A percentile compares a stretch with the other conserved stretches of the same genome.
These are phyloP conservation scores for Wickerhamiella alocasiicola DNA, from an alignment of 805 yeast genomes.

Conservation along the genomic window DNA sequence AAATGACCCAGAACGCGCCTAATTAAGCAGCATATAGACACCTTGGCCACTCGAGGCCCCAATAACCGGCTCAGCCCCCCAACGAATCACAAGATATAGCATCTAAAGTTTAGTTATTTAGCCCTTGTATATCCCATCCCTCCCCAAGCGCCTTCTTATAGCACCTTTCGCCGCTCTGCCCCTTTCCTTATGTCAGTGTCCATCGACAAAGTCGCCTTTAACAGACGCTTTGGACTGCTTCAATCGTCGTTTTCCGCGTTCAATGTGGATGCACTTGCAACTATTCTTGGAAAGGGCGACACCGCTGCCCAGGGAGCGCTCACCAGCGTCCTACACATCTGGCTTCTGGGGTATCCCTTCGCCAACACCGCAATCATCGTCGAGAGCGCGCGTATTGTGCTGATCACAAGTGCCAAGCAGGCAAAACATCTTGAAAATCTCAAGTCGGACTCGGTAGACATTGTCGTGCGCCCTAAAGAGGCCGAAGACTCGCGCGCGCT, in stretches of 20 bases:
- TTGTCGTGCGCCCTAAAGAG: slow-evolving; percentile 75
- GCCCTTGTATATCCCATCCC: too few relatives aligned
- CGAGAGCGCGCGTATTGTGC: slow-evolving; percentile 42
- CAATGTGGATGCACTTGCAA: slow-evolving; percentile 40
- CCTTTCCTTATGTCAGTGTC: slow-evolving; percentile 15
- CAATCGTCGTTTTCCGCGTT: slow-evolving; percentile 21
- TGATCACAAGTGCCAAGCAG: slow-evolving; percentile 74
- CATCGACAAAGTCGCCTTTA: slow-evolving; percentile 26
- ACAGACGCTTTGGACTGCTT: slow-evolving; percentile 24
- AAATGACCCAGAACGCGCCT: too few relatives aligned
- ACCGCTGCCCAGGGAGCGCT: slow-evolving; percentile 84
- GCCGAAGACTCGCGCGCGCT: slow-evolving; percentile 56
- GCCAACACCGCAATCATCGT: slow-evolving; percentile 76
- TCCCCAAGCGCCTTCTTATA: too few relatives aligned
- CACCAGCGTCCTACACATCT: slow-evolving; percentile 72
- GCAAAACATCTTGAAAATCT: slow-evolving; percentile 64
- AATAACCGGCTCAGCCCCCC: too few relatives aligned
- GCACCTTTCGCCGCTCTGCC: not conserved
- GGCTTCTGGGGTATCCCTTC: slow-evolving; percentile 91
- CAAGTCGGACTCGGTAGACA: slow-evolving; percentile 34
- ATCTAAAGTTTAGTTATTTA: too few relatives aligned
- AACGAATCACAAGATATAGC: too few relatives aligned
- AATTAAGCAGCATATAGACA: too few relatives aligned
- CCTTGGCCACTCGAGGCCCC: too few relatives aligned
- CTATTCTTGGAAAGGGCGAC: slow-evolving; percentile 73